phyloP scores from a whole-genome alignment of 2,329 filamentous ascomycete genomes.

The Volutella citrinella region DNA sequence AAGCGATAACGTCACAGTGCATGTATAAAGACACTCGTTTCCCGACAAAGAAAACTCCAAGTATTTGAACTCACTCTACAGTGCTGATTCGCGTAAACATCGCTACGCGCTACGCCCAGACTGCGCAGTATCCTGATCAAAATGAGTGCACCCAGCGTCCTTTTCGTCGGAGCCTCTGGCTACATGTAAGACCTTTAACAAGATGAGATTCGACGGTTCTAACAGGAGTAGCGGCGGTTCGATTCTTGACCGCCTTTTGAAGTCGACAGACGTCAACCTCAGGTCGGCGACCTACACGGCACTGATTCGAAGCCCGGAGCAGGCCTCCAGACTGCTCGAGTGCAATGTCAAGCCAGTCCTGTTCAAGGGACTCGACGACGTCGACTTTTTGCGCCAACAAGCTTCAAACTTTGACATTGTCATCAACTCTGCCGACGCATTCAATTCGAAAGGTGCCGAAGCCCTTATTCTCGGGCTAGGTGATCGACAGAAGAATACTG shows the following conservation, averaged over 20 bases:
- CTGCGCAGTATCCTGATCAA: too few relatives aligned
- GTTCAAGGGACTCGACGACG: slow-evolving; percentile 23
- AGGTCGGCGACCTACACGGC: slow-evolving; percentile 17
- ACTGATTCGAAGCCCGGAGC: slow-evolving; percentile 25
- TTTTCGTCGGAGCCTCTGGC: slow-evolving; percentile 26
- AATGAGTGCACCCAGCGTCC: slow-evolving; percentile 19
- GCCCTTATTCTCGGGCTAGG: slow-evolving; percentile 42
- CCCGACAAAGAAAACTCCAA: too few relatives aligned
- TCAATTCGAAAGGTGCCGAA: slow-evolving; percentile 33
- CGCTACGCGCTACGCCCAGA: too few relatives aligned
- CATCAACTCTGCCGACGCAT: slow-evolving; percentile 40
- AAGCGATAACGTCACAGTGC: too few relatives aligned
- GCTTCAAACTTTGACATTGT: slow-evolving; percentile 34
- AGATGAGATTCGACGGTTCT: not conserved
- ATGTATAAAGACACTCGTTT: too few relatives aligned
- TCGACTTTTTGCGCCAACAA: slow-evolving; percentile 12
- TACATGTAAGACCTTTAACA: slow-evolving; percentile 19
- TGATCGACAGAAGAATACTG: slow-evolving; percentile 32
- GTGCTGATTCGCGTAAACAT: too few relatives aligned
- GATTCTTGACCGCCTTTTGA: slow-evolving; percentile 18
- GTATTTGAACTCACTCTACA: too few relatives aligned
- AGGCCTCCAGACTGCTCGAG: slow-evolving; percentile 18
- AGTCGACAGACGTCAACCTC: slow-evolving; percentile 16
- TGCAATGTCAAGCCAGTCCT: slow-evolving; percentile 21
- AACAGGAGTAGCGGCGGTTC: slow-evolving; percentile 21